These are phyloP conservation scores for Pisolithus thermaeus DNA, from an alignment of 1,284 basidiomycete genomes.

Conservation along the genomic window DNA sequence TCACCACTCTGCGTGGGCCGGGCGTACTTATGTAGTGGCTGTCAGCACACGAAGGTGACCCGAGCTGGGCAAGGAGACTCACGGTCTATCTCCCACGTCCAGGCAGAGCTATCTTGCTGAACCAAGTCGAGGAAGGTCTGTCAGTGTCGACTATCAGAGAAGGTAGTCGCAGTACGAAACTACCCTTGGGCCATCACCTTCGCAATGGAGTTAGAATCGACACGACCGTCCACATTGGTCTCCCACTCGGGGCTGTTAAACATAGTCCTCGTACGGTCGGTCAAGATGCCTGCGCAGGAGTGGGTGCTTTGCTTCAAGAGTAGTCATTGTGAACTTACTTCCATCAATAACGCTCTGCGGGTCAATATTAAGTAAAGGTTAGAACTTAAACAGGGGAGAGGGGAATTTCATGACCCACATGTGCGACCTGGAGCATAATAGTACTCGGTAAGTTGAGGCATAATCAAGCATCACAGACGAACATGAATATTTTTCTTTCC, in stretches of 20 bases:
- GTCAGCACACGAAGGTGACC: slow-evolving; percentile 4
- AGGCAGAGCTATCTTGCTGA: slow-evolving; percentile 55
- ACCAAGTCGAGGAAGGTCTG: slow-evolving; percentile 51
- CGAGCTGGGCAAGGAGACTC: slow-evolving; percentile 19
- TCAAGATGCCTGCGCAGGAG: slow-evolving; percentile 39
- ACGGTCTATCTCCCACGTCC: slow-evolving; percentile 71
- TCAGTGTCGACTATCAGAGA: slow-evolving; percentile 10
- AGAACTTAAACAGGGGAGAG: neutral
- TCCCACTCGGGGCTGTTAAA: slow-evolving; percentile 37
- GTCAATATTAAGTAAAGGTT: slow-evolving; percentile 1
- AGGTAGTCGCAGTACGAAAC: neutral
- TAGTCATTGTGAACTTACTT: slow-evolving; percentile 20
- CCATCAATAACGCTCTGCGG: slow-evolving; percentile 58
- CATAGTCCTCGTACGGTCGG: slow-evolving; percentile 32
- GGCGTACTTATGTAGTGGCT: slow-evolving; percentile 27
- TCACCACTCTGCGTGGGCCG: slow-evolving; percentile 40
- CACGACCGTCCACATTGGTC: slow-evolving; percentile 39
- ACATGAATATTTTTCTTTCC: slow-evolving; percentile 76
- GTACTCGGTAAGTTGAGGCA: slow-evolving; percentile 4
- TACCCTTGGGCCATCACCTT: slow-evolving; percentile 26
- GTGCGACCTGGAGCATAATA: slow-evolving; percentile 42
- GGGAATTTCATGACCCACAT: slow-evolving; percentile 38
- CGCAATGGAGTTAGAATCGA: slow-evolving; percentile 64
- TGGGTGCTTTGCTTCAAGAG: neutral
- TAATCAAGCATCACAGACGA: slow-evolving; percentile 11